Evolutionary conservation across 2,329 filamentous ascomycete genomes (phyloP).

Genomic region (Stemphylium vesicarium): DNA sequence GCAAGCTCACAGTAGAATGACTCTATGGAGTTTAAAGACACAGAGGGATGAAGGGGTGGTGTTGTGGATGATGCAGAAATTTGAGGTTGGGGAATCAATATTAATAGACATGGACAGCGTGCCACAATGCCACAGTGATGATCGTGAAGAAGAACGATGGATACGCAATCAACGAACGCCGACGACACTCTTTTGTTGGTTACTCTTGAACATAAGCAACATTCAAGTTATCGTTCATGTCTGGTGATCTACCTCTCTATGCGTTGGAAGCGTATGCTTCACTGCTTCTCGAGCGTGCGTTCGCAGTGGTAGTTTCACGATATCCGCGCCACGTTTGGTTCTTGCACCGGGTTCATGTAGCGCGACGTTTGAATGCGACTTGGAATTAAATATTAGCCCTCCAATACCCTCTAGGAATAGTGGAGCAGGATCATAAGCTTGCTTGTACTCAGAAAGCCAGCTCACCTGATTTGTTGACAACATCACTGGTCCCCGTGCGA

Average conservation of each 20-base stretch:
- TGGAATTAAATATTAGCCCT: background rate
- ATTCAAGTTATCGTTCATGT: slow-evolving; percentile 9
- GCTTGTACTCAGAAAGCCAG: background rate
- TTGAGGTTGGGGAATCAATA: background rate
- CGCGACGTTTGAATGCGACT: slow-evolving; percentile 2
- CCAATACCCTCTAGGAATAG: background rate
- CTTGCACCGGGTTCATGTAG: background rate
- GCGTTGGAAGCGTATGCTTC: slow-evolving; percentile 19
- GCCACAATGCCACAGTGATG: background rate
- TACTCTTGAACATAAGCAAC: background rate
- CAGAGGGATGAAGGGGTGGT: background rate
- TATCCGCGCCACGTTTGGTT: slow-evolving; percentile 1
- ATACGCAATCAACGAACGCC: slow-evolving; percentile 15
- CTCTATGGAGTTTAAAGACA: slow-evolving; percentile 6
- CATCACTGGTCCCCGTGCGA: too few relatives aligned
- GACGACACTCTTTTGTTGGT: slow-evolving; percentile 1
- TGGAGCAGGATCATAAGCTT: background rate
- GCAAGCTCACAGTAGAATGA: background rate
- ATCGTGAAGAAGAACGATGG: slow-evolving; percentile 14
- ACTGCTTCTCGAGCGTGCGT: slow-evolving; percentile 6
- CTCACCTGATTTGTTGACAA: too few relatives aligned
- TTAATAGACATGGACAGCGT: background rate
- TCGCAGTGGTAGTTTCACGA: background rate
- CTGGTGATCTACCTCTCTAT: slow-evolving; percentile 45
- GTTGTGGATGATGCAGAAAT: background rate